Conservation (phyloP, 441 rosid species). For the Metrosideros polymorpha region DNA sequence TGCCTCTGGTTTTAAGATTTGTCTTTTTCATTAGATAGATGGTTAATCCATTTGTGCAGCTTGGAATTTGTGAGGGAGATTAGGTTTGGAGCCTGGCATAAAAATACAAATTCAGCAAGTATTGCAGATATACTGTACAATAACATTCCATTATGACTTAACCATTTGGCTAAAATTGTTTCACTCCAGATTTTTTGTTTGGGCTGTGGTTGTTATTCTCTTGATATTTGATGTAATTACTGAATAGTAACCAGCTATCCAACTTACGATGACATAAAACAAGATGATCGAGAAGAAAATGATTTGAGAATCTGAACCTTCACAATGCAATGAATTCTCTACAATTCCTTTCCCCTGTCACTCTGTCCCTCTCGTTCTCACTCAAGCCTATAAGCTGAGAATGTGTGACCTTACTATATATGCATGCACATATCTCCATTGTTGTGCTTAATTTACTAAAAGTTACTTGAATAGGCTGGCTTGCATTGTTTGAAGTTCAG, state of each 20-base stretch:
- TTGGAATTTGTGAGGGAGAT: neutral
- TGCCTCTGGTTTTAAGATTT: neutral
- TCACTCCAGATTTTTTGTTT: neutral
- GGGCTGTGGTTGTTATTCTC: neutral
- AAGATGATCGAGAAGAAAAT: neutral
- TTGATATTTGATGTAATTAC: neutral
- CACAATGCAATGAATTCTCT: neutral
- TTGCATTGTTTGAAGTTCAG: neutral
- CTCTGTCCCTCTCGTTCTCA: neutral
- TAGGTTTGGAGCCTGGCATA: neutral
- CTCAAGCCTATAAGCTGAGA: neutral
- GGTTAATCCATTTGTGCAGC: neutral
- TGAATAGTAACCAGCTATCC: neutral
- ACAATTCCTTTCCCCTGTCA: neutral
- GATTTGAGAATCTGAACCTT: neutral
- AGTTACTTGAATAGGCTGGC: neutral
- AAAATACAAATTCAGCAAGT: neutral
- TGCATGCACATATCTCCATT: neutral
- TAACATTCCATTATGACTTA: neutral
- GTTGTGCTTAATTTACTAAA: neutral
- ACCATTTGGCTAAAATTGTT: neutral
- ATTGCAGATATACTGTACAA: neutral
- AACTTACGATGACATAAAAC: neutral
- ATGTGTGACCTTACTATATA: neutral
- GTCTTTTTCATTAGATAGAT: neutral